phyloP scores from a whole-genome alignment of 345 rosid genomes.

The Gossypium stocksii region DNA sequence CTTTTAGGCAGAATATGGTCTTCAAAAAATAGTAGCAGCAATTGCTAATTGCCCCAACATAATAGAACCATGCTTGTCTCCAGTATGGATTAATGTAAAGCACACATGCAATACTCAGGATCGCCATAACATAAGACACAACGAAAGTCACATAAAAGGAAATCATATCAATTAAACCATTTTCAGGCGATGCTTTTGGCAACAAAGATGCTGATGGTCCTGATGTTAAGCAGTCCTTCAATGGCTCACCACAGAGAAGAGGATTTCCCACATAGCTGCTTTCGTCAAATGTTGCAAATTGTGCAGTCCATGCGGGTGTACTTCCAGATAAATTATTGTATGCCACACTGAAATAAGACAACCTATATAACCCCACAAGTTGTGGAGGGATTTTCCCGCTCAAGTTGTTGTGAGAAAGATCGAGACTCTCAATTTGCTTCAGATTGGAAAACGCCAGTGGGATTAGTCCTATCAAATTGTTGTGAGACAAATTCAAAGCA shows the following conservation, averaged over 20 bases:
- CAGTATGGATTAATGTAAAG: slow-evolving; percentile 11
- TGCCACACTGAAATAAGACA: neutral
- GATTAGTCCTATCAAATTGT: neutral
- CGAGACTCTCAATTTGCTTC: neutral
- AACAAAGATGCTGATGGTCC: neutral
- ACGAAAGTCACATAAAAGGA: neutral
- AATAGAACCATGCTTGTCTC: slow-evolving; percentile 5
- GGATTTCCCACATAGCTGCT: neutral
- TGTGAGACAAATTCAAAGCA: slow-evolving; percentile 1
- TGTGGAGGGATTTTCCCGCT: neutral
- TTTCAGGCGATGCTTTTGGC: neutral
- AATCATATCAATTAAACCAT: neutral
- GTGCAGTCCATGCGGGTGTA: neutral
- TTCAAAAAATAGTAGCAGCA: neutral
- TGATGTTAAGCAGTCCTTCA: neutral
- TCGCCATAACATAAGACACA: neutral
- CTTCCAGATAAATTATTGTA: neutral
- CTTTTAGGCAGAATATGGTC: neutral
- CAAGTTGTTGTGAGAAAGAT: neutral
- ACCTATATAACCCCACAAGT: neutral
- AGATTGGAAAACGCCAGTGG: neutral
- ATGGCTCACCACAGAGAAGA: neutral
- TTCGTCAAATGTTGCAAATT: neutral
- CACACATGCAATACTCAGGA: neutral
- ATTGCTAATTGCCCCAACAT: neutral